phyloP scores from a whole-genome alignment of 2,329 filamentous ascomycete species.

The Clonostachys rhizophaga region DNA sequence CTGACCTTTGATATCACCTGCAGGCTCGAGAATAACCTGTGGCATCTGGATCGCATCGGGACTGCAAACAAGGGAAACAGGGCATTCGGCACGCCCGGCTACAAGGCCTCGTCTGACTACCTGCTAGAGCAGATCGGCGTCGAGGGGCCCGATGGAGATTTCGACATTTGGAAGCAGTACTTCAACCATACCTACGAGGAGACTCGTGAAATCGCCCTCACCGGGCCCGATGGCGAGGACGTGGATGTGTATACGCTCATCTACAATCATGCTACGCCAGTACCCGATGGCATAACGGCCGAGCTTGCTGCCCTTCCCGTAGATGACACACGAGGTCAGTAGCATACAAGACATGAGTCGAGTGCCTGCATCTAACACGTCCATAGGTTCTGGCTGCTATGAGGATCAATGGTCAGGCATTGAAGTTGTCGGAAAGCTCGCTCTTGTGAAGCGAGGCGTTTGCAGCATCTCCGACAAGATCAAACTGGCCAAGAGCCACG shows the following conservation, averaged over 20 bases:
- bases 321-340: constrained; percentile 17
- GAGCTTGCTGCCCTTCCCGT: constrained; percentile 25
- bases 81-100: constrained; percentile 46
- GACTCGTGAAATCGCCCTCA: constrained; percentile 32
- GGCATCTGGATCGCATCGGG: constrained; percentile 40
- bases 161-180: constrained; percentile 36
- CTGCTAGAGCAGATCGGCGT: constrained; percentile 20
- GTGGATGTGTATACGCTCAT: constrained; percentile 35
- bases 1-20: background rate
- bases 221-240: constrained; percentile 35
- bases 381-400: constrained; percentile 26
- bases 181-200: constrained; percentile 40
- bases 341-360: no score
- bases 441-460: constrained; percentile 35
- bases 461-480: constrained; percentile 36
- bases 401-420: constrained; percentile 33
- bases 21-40: constrained; percentile 41
- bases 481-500: constrained; percentile 30
- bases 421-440: constrained; percentile 33
- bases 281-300: constrained; percentile 23
- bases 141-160: constrained; percentile 15
- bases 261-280: constrained; percentile 38
- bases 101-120: constrained; percentile 43
- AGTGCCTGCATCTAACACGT: no score
- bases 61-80: constrained; percentile 43